Percentiles rank a stretch among this genome's conserved stretches.
Conservation (phyloP, 352 stramenopile genomes). For the Globisporangium radiosum region DNA sequence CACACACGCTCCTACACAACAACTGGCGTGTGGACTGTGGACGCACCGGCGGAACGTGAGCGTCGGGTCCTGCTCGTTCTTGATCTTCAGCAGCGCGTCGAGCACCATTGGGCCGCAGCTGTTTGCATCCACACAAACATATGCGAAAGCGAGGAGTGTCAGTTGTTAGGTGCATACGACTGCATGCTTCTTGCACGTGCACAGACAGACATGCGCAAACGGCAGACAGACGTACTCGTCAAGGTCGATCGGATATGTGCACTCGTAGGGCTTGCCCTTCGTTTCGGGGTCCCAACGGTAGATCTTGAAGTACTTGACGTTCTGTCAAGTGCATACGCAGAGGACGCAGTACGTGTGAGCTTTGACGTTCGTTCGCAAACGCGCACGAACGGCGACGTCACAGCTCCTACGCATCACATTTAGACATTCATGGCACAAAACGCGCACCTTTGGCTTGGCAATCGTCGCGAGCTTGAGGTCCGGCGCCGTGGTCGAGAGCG, state of each 20-base stretch:
- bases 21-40: not conserved
- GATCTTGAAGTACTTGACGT: constrained; percentile 99
- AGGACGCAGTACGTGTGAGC: not conserved
- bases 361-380: not conserved
- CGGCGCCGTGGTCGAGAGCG: constrained; percentile 46
- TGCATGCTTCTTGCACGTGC: no score
- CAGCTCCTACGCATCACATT: no score
- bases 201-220: no score
- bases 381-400: not conserved
- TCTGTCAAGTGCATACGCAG: constrained; percentile 27
- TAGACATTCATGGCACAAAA: no score
- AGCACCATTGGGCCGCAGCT: constrained; percentile 98
- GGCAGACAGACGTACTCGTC: constrained; percentile 83
- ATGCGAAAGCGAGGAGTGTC: constrained; percentile 1
- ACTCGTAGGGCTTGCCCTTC: constrained; percentile 92
- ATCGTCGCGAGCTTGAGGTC: constrained; percentile 69
- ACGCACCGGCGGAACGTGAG: constrained; percentile 94
- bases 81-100: constrained; percentile 99
- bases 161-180: not conserved
- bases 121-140: constrained; percentile 2
- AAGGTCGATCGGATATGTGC: constrained; percentile 96
- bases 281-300: constrained; percentile 98
- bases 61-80: constrained; percentile 98
- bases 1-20: no score
- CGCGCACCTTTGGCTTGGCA: constrained; percentile 64